A percentile compares a stretch with the other conserved stretches of the same genome.
phyloP scores from a whole-genome alignment of 2,329 filamentous ascomycete genomes.

The Pyricularia pennisetigena region DNA sequence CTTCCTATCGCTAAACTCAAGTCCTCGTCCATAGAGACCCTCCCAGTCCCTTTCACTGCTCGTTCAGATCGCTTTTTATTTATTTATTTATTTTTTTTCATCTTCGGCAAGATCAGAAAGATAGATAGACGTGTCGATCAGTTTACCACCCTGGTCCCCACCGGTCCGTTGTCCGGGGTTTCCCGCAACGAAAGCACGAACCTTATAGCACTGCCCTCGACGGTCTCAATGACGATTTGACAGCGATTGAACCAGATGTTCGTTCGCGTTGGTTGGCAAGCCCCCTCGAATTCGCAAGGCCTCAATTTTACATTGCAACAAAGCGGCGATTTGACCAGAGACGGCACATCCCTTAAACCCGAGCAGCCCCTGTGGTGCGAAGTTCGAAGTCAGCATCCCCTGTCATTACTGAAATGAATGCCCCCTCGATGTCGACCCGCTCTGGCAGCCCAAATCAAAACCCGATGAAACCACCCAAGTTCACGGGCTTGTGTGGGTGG shows the following conservation, averaged over 20 bases:
- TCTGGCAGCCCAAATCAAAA: neutral
- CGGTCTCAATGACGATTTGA: neutral
- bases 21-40: neutral
- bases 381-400: neutral
- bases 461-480: neutral
- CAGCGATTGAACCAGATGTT: neutral
- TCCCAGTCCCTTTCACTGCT: no score
- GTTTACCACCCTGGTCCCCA: neutral
- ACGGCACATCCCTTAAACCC: neutral
- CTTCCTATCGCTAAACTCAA: neutral
- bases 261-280: neutral
- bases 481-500: neutral
- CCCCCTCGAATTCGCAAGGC: neutral
- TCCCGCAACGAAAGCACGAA: neutral
- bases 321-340: neutral
- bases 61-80: no score
- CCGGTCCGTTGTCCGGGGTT: neutral
- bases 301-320: neutral
- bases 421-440: neutral
- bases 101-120: neutral
- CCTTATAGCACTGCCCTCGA: neutral
- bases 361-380: neutral
- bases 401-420: neutral
- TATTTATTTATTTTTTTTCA: no score
- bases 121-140: neutral